Conservation (phyloP, 306 rosid species). For the Rubus idaeus region DNA sequence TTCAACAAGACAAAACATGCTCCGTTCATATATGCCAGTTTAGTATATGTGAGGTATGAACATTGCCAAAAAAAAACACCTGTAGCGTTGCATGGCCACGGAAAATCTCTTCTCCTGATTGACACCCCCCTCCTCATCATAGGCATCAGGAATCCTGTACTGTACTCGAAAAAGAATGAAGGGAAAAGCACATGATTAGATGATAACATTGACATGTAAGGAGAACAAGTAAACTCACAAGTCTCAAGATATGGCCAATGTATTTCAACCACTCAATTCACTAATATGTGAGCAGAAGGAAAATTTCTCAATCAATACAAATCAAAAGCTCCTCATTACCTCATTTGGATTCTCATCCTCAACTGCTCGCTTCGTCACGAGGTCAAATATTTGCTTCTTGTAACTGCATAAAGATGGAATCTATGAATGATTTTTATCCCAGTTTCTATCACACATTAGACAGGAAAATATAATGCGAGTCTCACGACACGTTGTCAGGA, state of each 20-base stretch:
- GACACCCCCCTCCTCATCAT: conserved; percentile 81
- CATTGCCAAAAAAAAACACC: conserved; percentile 31
- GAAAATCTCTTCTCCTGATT: conserved; percentile 89
- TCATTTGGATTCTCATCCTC: conserved; percentile 64
- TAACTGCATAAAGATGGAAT: conserved; percentile 44
- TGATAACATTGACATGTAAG: conserved; percentile 11
- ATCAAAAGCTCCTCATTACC: conserved; percentile 47
- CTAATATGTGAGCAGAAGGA: neutral
- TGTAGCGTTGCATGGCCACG: conserved; percentile 67
- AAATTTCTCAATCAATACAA: neutral
- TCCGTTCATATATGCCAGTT: conserved; percentile 5
- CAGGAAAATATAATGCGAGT: neutral
- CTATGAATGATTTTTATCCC: neutral
- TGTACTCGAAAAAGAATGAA: conserved; percentile 42
- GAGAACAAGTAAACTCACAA: neutral
- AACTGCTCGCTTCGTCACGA: conserved; percentile 71
- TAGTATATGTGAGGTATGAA: neutral
- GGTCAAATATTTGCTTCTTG: conserved; percentile 79
- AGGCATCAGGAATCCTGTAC: conserved; percentile 96
- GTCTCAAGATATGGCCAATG: conserved; percentile 1
- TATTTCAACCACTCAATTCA: neutral
- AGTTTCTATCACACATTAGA: neutral
- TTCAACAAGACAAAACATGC: conserved; percentile 11
- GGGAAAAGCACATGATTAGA: conserved; percentile 24
- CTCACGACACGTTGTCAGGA: neutral